A percentile compares a stretch with the other conserved stretches of the same genome.
phyloP scores from a whole-genome alignment of 495 filamentous ascomycete species.

The Penicillium steckii region DNA sequence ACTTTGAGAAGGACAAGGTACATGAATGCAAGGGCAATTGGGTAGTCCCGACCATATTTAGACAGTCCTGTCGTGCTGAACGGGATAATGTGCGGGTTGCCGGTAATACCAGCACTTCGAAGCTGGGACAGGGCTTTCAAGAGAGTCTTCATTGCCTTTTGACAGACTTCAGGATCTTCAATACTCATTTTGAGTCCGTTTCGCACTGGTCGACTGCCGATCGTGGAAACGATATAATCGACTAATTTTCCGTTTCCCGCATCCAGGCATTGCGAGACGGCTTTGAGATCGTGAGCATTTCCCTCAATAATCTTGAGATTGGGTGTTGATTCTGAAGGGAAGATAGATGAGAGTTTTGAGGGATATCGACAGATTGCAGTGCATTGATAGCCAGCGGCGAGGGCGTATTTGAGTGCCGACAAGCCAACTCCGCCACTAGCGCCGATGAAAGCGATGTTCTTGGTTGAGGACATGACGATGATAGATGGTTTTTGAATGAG shows the following conservation, averaged over 20 bases:
- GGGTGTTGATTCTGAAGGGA: slow-evolving; percentile 28
- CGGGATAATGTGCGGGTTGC: slow-evolving; percentile 43
- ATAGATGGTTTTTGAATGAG: background rate
- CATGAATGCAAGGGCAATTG: slow-evolving; percentile 46
- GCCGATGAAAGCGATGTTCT: slow-evolving; percentile 49
- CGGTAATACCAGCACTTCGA: slow-evolving; percentile 7
- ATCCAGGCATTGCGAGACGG: slow-evolving; percentile 37
- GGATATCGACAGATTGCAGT: slow-evolving; percentile 60
- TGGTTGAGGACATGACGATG: slow-evolving; percentile 14
- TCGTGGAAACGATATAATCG: slow-evolving; percentile 31
- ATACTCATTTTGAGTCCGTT: slow-evolving; percentile 25
- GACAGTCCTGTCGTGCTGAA: slow-evolving; percentile 56
- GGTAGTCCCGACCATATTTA: slow-evolving; percentile 49
- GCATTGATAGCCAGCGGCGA: slow-evolving; percentile 49
- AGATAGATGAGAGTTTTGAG: slow-evolving; percentile 52
- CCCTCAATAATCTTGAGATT: slow-evolving; percentile 52
- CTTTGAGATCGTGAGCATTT: slow-evolving; percentile 45
- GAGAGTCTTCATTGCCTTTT: slow-evolving; percentile 45
- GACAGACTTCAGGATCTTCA: slow-evolving; percentile 59
- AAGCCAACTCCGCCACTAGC: slow-evolving; percentile 50
- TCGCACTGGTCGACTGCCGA: slow-evolving; percentile 31
- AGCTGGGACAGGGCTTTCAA: slow-evolving; percentile 41
- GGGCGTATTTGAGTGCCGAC: slow-evolving; percentile 46
- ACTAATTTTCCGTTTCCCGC: slow-evolving; percentile 19
- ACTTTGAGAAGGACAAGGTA: slow-evolving; percentile 49